These are phyloP conservation scores for Mrakiaceae sp. DNA, from an alignment of 1,284 basidiomycete genomes.

Conservation along the genomic window DNA sequence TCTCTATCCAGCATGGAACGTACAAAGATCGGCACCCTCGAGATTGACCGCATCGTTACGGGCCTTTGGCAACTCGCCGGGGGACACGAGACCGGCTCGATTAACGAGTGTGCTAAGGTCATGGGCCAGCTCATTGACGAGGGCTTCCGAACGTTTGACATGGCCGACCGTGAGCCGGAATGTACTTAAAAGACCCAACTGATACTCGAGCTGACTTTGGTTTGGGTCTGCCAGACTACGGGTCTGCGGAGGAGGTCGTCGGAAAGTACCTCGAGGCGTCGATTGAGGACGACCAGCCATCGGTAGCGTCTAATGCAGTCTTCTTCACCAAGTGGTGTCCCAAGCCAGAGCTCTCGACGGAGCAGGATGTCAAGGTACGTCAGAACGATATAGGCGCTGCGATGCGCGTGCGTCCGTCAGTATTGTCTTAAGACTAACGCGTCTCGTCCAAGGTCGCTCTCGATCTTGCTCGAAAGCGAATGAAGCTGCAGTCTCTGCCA, in stretches of 20 bases:
- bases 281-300: too few relatives aligned
- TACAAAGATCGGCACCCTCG: too few relatives aligned
- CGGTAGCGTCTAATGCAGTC: background rate
- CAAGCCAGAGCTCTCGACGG: conserved; percentile 5
- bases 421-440: too few relatives aligned
- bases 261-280: background rate
- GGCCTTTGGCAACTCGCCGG: conserved; percentile 20
- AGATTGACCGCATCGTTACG: background rate
- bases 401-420: too few relatives aligned
- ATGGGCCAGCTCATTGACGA: background rate
- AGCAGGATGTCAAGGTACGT: background rate
- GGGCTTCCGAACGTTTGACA: conserved; percentile 14
- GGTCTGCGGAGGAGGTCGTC: conserved; percentile 17
- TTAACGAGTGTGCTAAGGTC: background rate
- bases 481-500: background rate
- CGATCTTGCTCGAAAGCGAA: conserved; percentile 9
- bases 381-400: too few relatives aligned
- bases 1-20: too few relatives aligned
- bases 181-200: too few relatives aligned
- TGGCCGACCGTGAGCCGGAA: conserved; percentile 16
- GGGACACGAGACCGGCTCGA: conserved; percentile 11
- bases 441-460: conserved; percentile 1
- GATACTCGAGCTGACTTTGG: background rate
- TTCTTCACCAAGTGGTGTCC: conserved; percentile 19
- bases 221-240: conserved; percentile 12